phyloP scores from a whole-genome alignment of 2,329 filamentous ascomycete species.

The Gnomoniopsis sp. region DNA sequence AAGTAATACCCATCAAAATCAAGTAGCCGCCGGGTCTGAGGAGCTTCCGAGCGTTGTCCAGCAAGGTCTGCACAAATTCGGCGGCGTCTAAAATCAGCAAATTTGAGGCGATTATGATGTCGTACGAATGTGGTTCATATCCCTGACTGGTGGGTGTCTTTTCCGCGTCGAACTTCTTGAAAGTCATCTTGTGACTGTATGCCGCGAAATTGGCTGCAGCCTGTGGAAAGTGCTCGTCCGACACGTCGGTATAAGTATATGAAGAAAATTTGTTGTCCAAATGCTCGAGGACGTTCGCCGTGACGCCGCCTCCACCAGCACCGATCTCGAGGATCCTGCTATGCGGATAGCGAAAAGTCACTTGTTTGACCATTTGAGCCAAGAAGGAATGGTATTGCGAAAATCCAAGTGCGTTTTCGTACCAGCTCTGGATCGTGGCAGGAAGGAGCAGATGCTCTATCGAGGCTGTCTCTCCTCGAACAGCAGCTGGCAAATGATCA shows the following conservation, averaged over 20 bases:
- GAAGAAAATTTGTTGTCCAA: conserved; percentile 29
- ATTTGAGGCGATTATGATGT: conserved; percentile 36
- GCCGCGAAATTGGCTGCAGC: conserved; percentile 19
- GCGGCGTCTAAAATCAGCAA: conserved; percentile 41
- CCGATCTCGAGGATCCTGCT: conserved; percentile 35
- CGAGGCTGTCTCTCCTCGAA: conserved; percentile 29
- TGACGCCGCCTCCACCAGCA: conserved; percentile 39
- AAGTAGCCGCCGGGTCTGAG: conserved; percentile 44
- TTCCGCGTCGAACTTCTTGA: conserved; percentile 26
- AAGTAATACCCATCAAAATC: conserved; percentile 37
- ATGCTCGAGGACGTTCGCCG: conserved; percentile 29
- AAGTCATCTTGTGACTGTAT: background rate
- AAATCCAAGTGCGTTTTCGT: conserved; percentile 19
- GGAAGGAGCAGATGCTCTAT: conserved; percentile 31
- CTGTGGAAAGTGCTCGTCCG: conserved; percentile 33
- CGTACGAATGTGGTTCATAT: conserved; percentile 25
- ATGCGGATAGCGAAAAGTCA: conserved; percentile 27
- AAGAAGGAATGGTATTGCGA: conserved; percentile 29
- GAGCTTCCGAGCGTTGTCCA: conserved; percentile 31
- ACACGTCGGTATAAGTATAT: conserved; percentile 44
- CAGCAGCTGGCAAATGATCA: conserved; percentile 27
- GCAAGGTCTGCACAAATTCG: conserved; percentile 21
- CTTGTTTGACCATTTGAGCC: conserved; percentile 23
- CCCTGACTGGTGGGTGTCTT: conserved; percentile 27
- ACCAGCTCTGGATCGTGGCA: conserved; percentile 27